These are phyloP conservation scores for Pythium aristosporum DNA, from an alignment of 352 stramenopile genomes.

Conservation along the genomic window DNA sequence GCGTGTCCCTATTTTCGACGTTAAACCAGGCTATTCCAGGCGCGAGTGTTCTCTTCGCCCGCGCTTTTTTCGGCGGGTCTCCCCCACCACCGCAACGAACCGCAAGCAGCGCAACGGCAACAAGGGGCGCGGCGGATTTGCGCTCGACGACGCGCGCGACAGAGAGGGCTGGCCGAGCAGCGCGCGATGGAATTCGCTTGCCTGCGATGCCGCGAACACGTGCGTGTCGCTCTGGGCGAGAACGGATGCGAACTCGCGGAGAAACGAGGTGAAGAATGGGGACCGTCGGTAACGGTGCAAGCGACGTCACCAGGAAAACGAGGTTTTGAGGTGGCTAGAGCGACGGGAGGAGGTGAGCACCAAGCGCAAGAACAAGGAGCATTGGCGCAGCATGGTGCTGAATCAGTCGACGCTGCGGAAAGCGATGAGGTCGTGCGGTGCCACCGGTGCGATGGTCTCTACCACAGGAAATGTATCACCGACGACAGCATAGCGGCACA, in stretches of 20 bases:
- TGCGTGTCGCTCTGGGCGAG: conserved; percentile 23
- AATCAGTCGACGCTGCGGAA: neutral
- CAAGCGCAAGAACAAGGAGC: neutral
- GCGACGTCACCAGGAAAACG: neutral
- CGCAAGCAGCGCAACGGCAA: conserved; percentile 6
- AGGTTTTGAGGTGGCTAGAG: neutral
- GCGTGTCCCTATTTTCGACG: neutral
- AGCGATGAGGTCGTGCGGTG: conserved; percentile 20
- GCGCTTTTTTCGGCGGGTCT: conserved; percentile 7
- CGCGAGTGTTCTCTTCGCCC: neutral
- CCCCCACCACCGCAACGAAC: conserved; percentile 6
- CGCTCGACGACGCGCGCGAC: conserved; percentile 19
- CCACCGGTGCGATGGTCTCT: conserved; percentile 25
- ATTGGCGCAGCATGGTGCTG: neutral
- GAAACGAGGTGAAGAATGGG: neutral
- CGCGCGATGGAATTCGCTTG: conserved; percentile 29
- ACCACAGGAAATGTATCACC: conserved; percentile 20
- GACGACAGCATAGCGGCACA: neutral
- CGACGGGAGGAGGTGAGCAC: neutral
- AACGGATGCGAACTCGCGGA: conserved; percentile 7
- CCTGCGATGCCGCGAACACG: conserved; percentile 28
- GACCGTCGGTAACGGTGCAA: neutral
- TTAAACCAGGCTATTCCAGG: neutral
- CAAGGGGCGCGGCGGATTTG: conserved; percentile 16
- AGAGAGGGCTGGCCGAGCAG: conserved; percentile 18